Evolutionary conservation across 805 yeast genomes (phyloP).

Genomic region (Pichia scutulata): DNA sequence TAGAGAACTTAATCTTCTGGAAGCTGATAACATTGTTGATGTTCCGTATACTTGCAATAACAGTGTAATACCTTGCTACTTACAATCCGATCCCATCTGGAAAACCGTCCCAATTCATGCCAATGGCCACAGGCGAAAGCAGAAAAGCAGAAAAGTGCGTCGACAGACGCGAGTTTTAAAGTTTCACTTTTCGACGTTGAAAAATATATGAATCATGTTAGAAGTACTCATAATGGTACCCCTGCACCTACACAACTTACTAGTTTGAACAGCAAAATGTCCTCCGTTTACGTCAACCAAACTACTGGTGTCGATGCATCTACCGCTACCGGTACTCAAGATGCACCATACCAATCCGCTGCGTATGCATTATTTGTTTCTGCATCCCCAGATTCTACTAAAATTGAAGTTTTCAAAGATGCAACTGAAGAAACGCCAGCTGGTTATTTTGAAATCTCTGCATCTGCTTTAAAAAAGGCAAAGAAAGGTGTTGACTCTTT

Average conservation of each 20-base stretch:
- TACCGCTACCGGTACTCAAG: slow-evolving; percentile 54
- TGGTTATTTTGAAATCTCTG: slow-evolving; percentile 68
- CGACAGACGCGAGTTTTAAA: not conserved
- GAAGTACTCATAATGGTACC: no score
- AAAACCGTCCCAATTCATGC: not conserved
- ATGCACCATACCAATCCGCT: slow-evolving; percentile 68
- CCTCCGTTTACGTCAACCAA: slow-evolving; percentile 52
- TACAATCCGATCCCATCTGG: not conserved
- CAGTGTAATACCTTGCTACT: no score
- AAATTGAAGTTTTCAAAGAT: slow-evolving; percentile 53
- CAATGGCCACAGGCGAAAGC: not conserved
- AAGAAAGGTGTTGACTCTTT: slow-evolving; percentile 92
- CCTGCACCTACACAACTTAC: not conserved
- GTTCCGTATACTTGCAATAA: not conserved
- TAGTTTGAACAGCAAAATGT: not conserved
- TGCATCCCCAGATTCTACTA: slow-evolving; percentile 40
- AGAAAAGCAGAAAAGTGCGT: no score
- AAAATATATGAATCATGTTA: not conserved
- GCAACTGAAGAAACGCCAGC: slow-evolving; percentile 39
- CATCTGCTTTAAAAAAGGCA: slow-evolving; percentile 92
- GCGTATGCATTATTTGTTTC: slow-evolving; percentile 66
- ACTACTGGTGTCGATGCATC: slow-evolving; percentile 57
- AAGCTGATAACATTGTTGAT: not conserved
- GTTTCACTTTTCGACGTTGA: not conserved
- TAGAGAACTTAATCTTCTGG: not conserved